These are phyloP conservation scores for Anthracocystis walkeri DNA, from an alignment of 1,284 basidiomycete genomes.

Conservation along the genomic window DNA sequence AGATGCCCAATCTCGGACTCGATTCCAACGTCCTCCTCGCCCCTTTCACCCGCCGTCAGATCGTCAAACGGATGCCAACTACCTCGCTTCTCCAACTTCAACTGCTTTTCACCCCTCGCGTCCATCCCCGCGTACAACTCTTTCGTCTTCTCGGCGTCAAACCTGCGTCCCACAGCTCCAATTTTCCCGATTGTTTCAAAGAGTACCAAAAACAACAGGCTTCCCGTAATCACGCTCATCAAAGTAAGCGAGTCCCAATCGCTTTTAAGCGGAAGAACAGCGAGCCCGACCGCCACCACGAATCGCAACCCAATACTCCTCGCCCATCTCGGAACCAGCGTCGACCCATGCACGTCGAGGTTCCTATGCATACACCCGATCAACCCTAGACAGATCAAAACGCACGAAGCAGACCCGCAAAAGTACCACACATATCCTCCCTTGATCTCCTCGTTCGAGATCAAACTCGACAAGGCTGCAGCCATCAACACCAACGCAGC, in stretches of 20 bases:
- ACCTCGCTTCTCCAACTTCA: slow-evolving; percentile 36
- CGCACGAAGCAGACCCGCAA: slow-evolving; percentile 45
- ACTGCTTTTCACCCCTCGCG: slow-evolving; percentile 17
- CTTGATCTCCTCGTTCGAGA: slow-evolving; percentile 32
- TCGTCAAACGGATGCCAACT: slow-evolving; percentile 66
- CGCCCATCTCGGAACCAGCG: slow-evolving; percentile 52
- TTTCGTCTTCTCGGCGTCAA: slow-evolving; percentile 44
- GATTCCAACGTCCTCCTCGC: slow-evolving; percentile 68
- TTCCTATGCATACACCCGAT: slow-evolving; percentile 62
- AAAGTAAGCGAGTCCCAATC: slow-evolving; percentile 53
- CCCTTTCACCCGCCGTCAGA: slow-evolving; percentile 61
- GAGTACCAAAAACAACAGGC: slow-evolving; percentile 52
- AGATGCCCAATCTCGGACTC: slow-evolving; percentile 66
- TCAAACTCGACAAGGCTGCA: slow-evolving; percentile 44
- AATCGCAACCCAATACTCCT: slow-evolving; percentile 54
- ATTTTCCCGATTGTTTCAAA: slow-evolving; percentile 67
- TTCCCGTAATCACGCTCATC: slow-evolving; percentile 45
- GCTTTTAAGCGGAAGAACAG: slow-evolving; percentile 51
- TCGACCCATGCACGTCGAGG: slow-evolving; percentile 55
- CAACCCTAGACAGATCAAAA: slow-evolving; percentile 53
- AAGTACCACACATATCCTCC: slow-evolving; percentile 63
- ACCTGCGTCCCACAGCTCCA: slow-evolving; percentile 59
- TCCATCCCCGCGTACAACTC: slow-evolving; percentile 47
- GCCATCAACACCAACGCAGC: slow-evolving; percentile 62
- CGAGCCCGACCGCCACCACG: slow-evolving; percentile 46